Evolutionary conservation across 305 asterid species (phyloP), one percentile per base, ranked within the genome.

Genomic region (Fraxinus angustifolia): DNA sequence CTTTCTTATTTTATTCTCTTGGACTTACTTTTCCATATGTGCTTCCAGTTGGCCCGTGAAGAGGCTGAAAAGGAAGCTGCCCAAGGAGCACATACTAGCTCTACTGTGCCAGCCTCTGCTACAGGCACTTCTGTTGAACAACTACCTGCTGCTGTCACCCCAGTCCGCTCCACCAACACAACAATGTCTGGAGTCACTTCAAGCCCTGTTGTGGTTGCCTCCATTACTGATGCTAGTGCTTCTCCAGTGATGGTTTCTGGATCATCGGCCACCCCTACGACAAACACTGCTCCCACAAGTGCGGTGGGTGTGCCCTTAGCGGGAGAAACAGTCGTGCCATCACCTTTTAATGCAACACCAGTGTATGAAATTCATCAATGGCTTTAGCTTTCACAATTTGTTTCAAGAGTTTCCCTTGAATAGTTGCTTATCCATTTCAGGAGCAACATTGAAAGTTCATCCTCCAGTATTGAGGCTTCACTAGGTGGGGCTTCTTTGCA

Each of bases 1-100:
- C 77, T 81, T 53, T 53, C 31, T 53, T 53, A 53, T n/a, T 53
- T n/a, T 53, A 53, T 53, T 53, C 3, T 53, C 65, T 76, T 82
- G 78, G 71, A 81, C 88, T 91, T 72, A 89, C 74, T 80, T 74
- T 79, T 84, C 45, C 81, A 21, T 73, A 58, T 73, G 75, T 88
- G 85, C 77, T 84, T 85, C 78, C 91, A 96, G 99, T 88, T 92
- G 91, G 97, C 98, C 80, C 98, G 99, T 80, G 98, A 94, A 84
- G 90, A 42, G 83, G 98, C 99, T 78, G 98, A 93, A 85, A 94
- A 87, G 75, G 90, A 84, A 70, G 89, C 93, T 82, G 83, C 90
- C 28, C 91, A 79, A 84, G 95, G 88, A 87, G 85, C 88, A 76
- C 91, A 75, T 81, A 60, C 83, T 79, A 78, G 82, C 76, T 81